Evolutionary conservation across 768 basidiomycete genomes (phyloP).

Genomic region (Phaffia tasmanica): DNA sequence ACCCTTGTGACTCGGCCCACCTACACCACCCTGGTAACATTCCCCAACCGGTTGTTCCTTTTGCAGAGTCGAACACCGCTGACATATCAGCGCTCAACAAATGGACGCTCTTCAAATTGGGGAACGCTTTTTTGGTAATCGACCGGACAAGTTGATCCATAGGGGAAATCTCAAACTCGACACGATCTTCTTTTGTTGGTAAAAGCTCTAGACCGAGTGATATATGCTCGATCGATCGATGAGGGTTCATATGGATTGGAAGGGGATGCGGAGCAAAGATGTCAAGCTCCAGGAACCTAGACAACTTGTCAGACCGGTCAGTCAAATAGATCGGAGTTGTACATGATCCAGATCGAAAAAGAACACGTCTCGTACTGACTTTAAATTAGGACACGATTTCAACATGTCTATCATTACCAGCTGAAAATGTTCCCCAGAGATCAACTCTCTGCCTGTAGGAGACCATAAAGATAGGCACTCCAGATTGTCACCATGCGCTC

Average conservation of each 20-base stretch:
- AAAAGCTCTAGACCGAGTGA: constrained; percentile 15
- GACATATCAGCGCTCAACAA: not conserved
- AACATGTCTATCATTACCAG: not conserved
- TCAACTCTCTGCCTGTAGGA: not conserved
- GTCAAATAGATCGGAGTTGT: not conserved
- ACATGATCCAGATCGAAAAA: not conserved
- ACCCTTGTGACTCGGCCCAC: not conserved
- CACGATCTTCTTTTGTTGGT: constrained; percentile 12
- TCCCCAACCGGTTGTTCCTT: constrained; percentile 1
- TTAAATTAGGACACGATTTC: not conserved
- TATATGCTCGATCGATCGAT: not conserved
- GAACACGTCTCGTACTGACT: not conserved
- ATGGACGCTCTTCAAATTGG: constrained; percentile 14
- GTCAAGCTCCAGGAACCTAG: constrained; percentile 20
- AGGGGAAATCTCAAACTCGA: not conserved
- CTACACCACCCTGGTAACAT: constrained; percentile 7
- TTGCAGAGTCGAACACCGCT: constrained; percentile 2
- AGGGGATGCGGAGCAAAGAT: constrained; percentile 13
- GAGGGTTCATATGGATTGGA: not conserved
- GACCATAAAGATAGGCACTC: constrained; percentile 7
- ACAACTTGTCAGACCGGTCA: no score
- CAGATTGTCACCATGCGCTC: constrained; percentile 10
- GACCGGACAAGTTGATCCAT: constrained; percentile 11
- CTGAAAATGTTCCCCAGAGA: constrained; percentile 7
- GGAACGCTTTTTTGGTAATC: constrained; percentile 3